Evolutionary conservation across 192 early-diverging fungal genomes (phyloP).

Genomic region (Lobosporangium transversale): DNA sequence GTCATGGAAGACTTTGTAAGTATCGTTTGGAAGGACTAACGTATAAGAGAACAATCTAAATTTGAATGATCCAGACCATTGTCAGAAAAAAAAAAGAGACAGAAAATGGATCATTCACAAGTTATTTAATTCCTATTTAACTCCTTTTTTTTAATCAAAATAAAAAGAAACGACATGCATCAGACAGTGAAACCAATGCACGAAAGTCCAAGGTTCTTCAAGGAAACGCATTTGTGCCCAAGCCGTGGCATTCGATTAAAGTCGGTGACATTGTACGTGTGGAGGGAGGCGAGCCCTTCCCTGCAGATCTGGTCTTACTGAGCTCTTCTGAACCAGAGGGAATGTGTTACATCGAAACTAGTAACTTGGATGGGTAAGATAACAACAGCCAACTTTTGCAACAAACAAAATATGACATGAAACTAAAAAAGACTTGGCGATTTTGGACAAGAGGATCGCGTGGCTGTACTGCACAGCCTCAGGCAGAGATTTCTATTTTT

Average conservation of each 20-base stretch:
- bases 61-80: not conserved
- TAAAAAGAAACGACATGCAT: constrained; percentile 72
- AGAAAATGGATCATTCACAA: too few species aligned
- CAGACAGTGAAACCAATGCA: constrained; percentile 80
- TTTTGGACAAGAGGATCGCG: too few species aligned
- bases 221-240: constrained; percentile 74
- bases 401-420: not conserved
- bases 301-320: constrained; percentile 91
- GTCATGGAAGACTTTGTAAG: constrained; percentile 86
- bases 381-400: not conserved
- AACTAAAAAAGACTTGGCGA: not conserved
- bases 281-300: constrained; percentile 88
- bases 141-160: not conserved
- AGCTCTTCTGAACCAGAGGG: constrained; percentile 96
- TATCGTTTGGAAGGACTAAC: not conserved
- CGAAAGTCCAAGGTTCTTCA: constrained; percentile 68
- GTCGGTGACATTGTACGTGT: constrained; percentile 95
- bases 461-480: too few species aligned
- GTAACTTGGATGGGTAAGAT: constrained; percentile 91
- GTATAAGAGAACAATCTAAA: not conserved
- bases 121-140: too few species aligned
- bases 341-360: constrained; percentile 97
- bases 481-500: too few species aligned
- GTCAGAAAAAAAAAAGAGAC: too few species aligned
- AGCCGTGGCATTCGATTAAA: constrained; percentile 80